A percentile compares a stretch with the other conserved stretches of the same genome.
Evolutionary conservation across 768 basidiomycete species (phyloP).

Genomic region (Lentinus tigrinus): DNA sequence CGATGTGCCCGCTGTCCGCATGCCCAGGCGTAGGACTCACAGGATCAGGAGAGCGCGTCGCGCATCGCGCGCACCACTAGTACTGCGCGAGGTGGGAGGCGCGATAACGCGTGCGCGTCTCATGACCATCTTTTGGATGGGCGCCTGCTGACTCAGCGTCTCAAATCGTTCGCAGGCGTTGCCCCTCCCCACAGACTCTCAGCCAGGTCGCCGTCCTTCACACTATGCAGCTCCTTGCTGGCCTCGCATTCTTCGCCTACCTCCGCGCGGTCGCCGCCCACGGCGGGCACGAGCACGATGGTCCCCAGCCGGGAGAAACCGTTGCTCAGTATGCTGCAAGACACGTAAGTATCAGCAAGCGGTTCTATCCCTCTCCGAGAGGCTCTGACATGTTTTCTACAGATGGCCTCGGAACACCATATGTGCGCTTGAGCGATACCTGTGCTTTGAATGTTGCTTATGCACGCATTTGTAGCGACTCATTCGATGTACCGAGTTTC

Average conservation of each 20-base stretch:
- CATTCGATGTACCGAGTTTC: constrained; percentile 84
- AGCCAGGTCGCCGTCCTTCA: background rate
- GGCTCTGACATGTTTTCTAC: constrained; percentile 7
- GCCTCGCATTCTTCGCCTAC: constrained; percentile 38
- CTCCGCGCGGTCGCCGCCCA: constrained; percentile 45
- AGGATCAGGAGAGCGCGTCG: no score
- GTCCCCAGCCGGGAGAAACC: constrained; percentile 55
- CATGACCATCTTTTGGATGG: background rate
- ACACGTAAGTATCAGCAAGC: constrained; percentile 65
- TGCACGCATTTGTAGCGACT: constrained; percentile 49
- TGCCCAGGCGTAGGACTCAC: no score
- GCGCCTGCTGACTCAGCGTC: no score
- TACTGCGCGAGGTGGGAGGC: no score
- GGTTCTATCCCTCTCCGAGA: background rate
- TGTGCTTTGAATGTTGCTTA: background rate
- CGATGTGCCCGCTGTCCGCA: no score
- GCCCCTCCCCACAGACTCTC: background rate
- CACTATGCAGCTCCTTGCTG: constrained; percentile 47
- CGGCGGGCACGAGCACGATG: constrained; percentile 57
- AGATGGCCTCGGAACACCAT: constrained; percentile 92
- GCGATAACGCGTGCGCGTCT: background rate
- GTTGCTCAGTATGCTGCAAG: constrained; percentile 81
- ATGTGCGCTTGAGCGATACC: constrained; percentile 45
- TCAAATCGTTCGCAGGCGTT: background rate
- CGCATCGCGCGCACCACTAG: no score